Evolutionary conservation across 768 basidiomycete genomes (phyloP).

Genomic region (Chalciporus piperatus): DNA sequence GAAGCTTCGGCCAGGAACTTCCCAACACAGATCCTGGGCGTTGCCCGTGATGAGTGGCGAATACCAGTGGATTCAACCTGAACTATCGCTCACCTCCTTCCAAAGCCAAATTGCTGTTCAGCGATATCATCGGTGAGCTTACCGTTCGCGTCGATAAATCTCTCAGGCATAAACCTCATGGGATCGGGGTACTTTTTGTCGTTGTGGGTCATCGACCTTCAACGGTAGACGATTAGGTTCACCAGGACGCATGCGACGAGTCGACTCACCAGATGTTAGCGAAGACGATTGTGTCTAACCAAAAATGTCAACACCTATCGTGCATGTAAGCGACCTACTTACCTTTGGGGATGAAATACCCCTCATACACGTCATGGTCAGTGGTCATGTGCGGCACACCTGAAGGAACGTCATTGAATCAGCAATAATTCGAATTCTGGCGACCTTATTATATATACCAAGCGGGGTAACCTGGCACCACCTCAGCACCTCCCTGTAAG

Average conservation of each 20-base stretch:
- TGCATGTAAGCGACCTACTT: background rate
- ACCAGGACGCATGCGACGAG: background rate
- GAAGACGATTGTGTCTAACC: conserved; percentile 25
- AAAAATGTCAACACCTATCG: background rate
- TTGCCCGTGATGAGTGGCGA: no score
- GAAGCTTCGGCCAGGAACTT: conserved; percentile 26
- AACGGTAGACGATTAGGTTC: background rate
- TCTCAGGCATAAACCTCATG: conserved; percentile 20
- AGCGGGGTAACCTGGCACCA: conserved; percentile 25
- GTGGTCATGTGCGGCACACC: conserved; percentile 30
- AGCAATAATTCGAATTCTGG: background rate
- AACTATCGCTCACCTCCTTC: conserved; percentile 9
- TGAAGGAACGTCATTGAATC: background rate
- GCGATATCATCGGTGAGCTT: conserved; percentile 16
- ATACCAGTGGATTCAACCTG: no score
- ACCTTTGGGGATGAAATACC: conserved; percentile 22
- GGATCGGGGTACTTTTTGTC: conserved; percentile 21
- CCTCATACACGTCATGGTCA: conserved; percentile 12
- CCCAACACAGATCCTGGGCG: conserved; percentile 19
- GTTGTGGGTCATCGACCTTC: conserved; percentile 28
- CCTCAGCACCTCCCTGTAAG: conserved; percentile 19
- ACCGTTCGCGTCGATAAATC: conserved; percentile 18
- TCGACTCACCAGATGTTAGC: conserved; percentile 14
- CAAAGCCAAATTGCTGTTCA: conserved; percentile 23
- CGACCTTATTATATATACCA: conserved; percentile 12